phyloP scores from a whole-genome alignment of 345 rosid genomes.

The Anacardium occidentale region DNA sequence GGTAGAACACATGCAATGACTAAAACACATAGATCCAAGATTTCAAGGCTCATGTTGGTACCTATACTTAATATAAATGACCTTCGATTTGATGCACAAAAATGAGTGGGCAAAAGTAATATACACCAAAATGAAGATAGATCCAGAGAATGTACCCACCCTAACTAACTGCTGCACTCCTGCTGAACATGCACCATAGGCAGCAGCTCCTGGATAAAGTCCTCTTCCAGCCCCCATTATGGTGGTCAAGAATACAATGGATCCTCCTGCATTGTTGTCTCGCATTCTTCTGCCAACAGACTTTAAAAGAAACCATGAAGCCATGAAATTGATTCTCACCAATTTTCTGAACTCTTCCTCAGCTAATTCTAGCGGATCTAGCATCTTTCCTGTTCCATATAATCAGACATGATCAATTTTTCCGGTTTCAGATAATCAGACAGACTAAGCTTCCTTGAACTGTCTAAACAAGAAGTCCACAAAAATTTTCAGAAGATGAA shows the following conservation, averaged over 20 bases:
- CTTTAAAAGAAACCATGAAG: slow-evolving; percentile 77
- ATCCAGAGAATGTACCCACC: slow-evolving; percentile 37
- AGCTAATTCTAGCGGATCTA: slow-evolving; percentile 54
- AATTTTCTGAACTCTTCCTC: slow-evolving; percentile 62
- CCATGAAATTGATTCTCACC: slow-evolving; percentile 58
- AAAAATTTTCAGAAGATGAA: background rate
- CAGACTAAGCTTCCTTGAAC: no score
- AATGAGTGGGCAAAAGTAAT: background rate
- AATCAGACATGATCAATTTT: slow-evolving; percentile 13
- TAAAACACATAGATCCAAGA: background rate
- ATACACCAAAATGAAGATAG: background rate
- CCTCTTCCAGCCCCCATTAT: slow-evolving; percentile 75
- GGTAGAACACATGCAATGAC: background rate
- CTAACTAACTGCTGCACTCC: slow-evolving; percentile 76
- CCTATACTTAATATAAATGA: background rate
- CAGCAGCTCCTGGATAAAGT: slow-evolving; percentile 85
- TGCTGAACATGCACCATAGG: slow-evolving; percentile 69
- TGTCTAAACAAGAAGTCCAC: background rate
- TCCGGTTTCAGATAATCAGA: background rate
- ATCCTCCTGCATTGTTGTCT: slow-evolving; percentile 60
- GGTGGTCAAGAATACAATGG: slow-evolving; percentile 62
- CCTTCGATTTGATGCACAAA: background rate
- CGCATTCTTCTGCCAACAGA: slow-evolving; percentile 74
- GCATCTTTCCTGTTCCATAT: slow-evolving; percentile 59
- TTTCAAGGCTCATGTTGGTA: background rate